Evolutionary conservation across 1,139 yeast species (phyloP), one percentile per base, ranked within the genome.

Genomic region (Hanseniaspora gamundiae): DNA sequence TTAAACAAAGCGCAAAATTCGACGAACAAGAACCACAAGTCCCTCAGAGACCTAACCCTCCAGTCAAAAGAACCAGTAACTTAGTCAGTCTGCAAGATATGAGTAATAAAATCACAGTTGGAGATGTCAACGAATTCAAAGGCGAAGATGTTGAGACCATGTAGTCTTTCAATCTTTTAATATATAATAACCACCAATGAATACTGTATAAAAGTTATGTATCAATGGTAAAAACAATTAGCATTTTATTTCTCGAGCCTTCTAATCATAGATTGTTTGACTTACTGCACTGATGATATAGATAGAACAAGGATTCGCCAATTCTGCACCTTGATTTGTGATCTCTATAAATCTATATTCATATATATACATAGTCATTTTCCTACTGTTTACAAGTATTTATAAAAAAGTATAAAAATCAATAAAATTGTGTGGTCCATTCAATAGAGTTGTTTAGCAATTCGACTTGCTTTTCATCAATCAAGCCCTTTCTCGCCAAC

Each of bases 381-480:
- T n/a, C n/a, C n/a, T n/a, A n/a, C n/a, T n/a, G n/a, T n/a, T n/a
- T n/a, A n/a, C n/a, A n/a, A n/a, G n/a, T n/a, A n/a, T 5, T 11
- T 7, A 28, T 28, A 28, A 28, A n/a, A 28, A 28, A 10, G n/a
- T 28, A 8, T 4, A 4, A 11, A 13, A n/a, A 28, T 28, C n/a
- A n/a, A 28, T n/a, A 13, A 28, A 29, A 29, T 35, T 21, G 19
- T 8, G 14, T 8, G n/a, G 29, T 19, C 39, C 27, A 36, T 11
- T 13, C 40, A 14, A 54, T 48, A 14, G 62, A 57, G 13, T 51
- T 51, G 11, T 45, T 42, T 19, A 53, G 48, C 17, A 48, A 38
- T 17, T 42, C 44, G 24, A 45, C 48, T 27, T 57, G 60, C 6
- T 48, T 49, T 21, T 45, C 45, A 31, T 50, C 47, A n/a, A 56